A percentile compares a stretch with the other conserved stretches of the same genome.
These are phyloP conservation scores for Penicillium paxilli DNA, from an alignment of 495 filamentous ascomycete genomes.

Conservation along the genomic window DNA sequence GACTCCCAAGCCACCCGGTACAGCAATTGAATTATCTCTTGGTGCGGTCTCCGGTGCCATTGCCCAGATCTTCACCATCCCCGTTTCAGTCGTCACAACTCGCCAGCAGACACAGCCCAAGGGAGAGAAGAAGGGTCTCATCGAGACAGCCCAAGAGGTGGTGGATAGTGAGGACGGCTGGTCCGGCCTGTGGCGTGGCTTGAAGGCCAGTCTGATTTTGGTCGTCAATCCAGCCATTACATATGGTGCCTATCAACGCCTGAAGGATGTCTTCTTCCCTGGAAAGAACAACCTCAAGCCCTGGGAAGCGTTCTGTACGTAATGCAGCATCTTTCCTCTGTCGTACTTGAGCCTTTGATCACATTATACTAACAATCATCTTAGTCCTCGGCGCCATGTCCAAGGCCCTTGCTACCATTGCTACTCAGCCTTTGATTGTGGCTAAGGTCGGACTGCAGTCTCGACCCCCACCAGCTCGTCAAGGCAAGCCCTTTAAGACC, in stretches of 20 bases:
- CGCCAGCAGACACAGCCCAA: slow-evolving; percentile 91
- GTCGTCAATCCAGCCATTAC: slow-evolving; percentile 98
- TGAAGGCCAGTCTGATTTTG: slow-evolving; percentile 95
- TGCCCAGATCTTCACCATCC: slow-evolving; percentile 95
- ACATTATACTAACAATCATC: slow-evolving; percentile 13
- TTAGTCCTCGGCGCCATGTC: slow-evolving; percentile 89
- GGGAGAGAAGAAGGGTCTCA: slow-evolving; percentile 77
- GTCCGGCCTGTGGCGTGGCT: slow-evolving; percentile 85
- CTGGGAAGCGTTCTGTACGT: slow-evolving; percentile 89
- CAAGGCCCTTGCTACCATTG: slow-evolving; percentile 88
- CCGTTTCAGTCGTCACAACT: slow-evolving; percentile 92
- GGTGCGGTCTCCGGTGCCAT: slow-evolving; percentile 88
- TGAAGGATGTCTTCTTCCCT: slow-evolving; percentile 77
- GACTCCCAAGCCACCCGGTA: slow-evolving; percentile 67
- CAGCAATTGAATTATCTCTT: slow-evolving; percentile 79
- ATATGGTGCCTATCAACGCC: slow-evolving; percentile 92
- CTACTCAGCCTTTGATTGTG: slow-evolving; percentile 94
- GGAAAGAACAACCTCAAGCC: slow-evolving; percentile 75
- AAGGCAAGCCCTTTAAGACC: slow-evolving; percentile 92
- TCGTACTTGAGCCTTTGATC: neutral
- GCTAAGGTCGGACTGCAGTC: slow-evolving; percentile 97
- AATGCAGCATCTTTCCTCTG: neutral
- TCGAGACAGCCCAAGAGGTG: slow-evolving; percentile 89
- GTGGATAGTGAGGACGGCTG: slow-evolving; percentile 88
- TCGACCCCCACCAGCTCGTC: slow-evolving; percentile 75